phyloP scores from a whole-genome alignment of 2,329 filamentous ascomycete genomes.

The Ascosphaera apis region DNA sequence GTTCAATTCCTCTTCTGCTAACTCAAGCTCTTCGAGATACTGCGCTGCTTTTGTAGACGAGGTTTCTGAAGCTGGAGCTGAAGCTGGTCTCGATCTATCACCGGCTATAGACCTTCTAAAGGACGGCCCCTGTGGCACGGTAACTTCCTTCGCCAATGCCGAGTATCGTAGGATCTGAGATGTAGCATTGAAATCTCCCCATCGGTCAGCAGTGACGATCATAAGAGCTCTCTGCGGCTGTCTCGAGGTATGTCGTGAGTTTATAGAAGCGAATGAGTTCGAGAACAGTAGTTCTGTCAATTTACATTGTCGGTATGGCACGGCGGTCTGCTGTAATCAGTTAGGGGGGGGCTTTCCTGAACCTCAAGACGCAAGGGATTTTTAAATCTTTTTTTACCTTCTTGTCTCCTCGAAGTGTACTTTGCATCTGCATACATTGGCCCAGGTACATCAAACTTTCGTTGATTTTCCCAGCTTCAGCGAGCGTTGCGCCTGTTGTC shows the following conservation, averaged over 20 bases:
- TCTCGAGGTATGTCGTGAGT: conserved; percentile 23
- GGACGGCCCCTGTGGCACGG: conserved; percentile 69
- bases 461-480: conserved; percentile 95
- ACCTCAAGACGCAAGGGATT: too few relatives aligned
- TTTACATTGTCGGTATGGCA: conserved; percentile 66
- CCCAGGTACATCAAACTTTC: conserved; percentile 96
- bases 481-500: conserved; percentile 75
- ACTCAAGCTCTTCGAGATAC: conserved; percentile 47
- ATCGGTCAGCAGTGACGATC: conserved; percentile 76
- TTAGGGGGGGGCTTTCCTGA: too few relatives aligned
- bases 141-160: conserved; percentile 76
- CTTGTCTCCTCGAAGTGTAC: conserved; percentile 46
- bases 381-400: too few relatives aligned
- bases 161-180: conserved; percentile 91
- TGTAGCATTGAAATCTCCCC: conserved; percentile 91
- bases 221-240: conserved; percentile 76
- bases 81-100: conserved; percentile 21
- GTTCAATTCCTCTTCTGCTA: conserved; percentile 57
- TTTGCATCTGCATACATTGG: conserved; percentile 90
- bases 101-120: conserved; percentile 28
- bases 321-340: conserved; percentile 19
- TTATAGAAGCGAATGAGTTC: conserved; percentile 48
- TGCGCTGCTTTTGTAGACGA: neutral
- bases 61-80: conserved; percentile 13
- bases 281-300: conserved; percentile 67